Base-by-base conservation (phyloP, 2,329 filamentous ascomycete genomes). In the Clarireedia homoeocarpa region DNA sequence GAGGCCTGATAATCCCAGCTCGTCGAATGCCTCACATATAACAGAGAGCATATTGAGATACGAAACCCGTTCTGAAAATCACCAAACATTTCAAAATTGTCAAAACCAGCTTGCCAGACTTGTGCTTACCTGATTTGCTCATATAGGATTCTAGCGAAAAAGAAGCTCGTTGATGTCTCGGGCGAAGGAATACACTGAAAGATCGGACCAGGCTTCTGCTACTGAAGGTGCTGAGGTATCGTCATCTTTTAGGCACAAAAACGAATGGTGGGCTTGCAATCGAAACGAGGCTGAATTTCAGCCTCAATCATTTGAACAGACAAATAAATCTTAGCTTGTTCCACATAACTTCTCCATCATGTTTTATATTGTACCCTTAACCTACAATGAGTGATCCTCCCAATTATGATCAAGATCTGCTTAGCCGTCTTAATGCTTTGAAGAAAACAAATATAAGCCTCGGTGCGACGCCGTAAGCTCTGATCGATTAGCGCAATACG, bases 1-100 rank as follows among this genome's bases (percentile, higher is more conserved):
- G 78, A 75, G 81, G 89, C 90, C 91, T 88, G 88, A 69, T 89
- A 91, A 95, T 89, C 94, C 94, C 94, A 99, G 94, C 94, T 99
- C 94, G 88, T 96, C 87, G 92, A 97, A 86, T 83, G 82, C 83
- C 87, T 88, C 84, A 81, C 53, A 74, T 75, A 77, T 75, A 83
- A 89, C 84, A 79, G 88, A 89, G 87, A 80, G 79, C 80, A 82
- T 84, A 72, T 75, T 96, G 92, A 95, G 91, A 96, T 86, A 80
- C 88, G 59, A 69, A 70, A 69, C 68, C 62, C 65, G 62, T 66
- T 70, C 68, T 70, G 67, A 70, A 55, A 55, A 55, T 20, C 52
- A 24, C 10, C 30, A 20, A 49, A 9, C 5, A 50, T 7, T 34
- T 20, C 36, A 42, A 14, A 23, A 6, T 36, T 50, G 12, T 26